A percentile compares a stretch with the other conserved stretches of the same genome.
Conservation (phyloP, 192 early-diverging fungal genomes). For the Coemansia sp. region DNA sequence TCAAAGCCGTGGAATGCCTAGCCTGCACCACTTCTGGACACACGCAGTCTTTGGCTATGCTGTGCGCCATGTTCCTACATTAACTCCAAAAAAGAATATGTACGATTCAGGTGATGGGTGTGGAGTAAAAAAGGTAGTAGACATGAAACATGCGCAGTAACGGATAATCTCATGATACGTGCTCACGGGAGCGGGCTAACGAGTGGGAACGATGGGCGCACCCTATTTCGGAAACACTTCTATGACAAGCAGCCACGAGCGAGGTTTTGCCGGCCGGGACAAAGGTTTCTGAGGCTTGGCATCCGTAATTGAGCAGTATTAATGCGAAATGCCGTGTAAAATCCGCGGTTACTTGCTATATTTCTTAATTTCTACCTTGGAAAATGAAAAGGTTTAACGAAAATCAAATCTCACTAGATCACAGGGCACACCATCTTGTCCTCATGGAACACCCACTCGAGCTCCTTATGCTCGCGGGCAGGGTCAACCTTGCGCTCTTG, state of each 20-base stretch:
- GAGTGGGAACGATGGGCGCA: not conserved
- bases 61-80: not conserved
- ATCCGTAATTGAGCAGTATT: not conserved
- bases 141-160: not conserved
- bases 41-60: not conserved
- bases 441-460: constrained; percentile 49
- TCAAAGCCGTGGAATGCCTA: not conserved
- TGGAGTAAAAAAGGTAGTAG: not conserved
- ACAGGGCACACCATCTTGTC: constrained; percentile 42
- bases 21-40: not conserved
- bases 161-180: not conserved
- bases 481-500: constrained; percentile 48
- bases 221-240: not conserved
- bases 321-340: not conserved
- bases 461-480: constrained; percentile 16
- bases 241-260: not conserved
- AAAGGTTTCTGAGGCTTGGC: not conserved
- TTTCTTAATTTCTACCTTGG: too few relatives aligned
- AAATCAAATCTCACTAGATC: constrained; percentile 16
- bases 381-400: not conserved
- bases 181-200: not conserved
- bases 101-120: not conserved
- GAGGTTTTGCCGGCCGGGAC: not conserved
- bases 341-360: not conserved
- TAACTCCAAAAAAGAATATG: not conserved